These are phyloP conservation scores for Teratosphaeria viscida DNA, from an alignment of 2,329 filamentous ascomycete species.

Conservation along the genomic window DNA sequence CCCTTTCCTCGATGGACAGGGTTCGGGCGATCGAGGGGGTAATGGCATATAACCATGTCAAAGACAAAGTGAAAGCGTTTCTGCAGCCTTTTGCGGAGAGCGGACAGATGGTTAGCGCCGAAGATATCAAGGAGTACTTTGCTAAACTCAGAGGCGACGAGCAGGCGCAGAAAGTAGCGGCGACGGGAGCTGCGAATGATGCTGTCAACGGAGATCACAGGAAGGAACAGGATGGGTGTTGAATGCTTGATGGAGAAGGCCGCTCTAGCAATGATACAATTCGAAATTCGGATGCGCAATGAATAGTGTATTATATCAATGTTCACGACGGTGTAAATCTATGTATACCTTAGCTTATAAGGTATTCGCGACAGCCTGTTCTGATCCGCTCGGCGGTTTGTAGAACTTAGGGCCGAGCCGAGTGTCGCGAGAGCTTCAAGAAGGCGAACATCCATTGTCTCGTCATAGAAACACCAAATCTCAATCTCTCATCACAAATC, in stretches of 20 bases:
- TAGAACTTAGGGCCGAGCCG: not conserved
- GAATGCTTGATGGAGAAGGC: not conserved
- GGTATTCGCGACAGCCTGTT: not conserved
- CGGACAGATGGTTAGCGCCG: conserved; percentile 75
- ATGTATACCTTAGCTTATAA: no score
- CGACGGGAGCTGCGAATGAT: conserved; percentile 15
- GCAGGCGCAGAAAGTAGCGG: conserved; percentile 30
- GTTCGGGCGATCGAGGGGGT: conserved; percentile 88
- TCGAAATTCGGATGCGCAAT: not conserved
- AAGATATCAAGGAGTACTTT: conserved; percentile 95
- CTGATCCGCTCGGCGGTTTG: not conserved
- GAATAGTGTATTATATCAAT: not conserved
- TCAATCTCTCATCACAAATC: not conserved
- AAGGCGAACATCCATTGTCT: not conserved
- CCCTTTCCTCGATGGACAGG: conserved; percentile 81
- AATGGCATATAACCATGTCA: conserved; percentile 95
- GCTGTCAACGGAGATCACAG: conserved; percentile 7
- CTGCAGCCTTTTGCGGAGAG: conserved; percentile 89
- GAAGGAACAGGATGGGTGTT: conserved; percentile 31
- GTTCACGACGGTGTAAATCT: not conserved
- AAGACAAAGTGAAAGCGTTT: conserved; percentile 91
- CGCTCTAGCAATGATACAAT: not conserved
- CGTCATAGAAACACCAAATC: not conserved
- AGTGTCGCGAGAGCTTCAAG: not conserved
- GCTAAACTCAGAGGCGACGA: conserved; percentile 86